phyloP scores from a whole-genome alignment of 139 green algal species.

The Haematococcus sp. region DNA sequence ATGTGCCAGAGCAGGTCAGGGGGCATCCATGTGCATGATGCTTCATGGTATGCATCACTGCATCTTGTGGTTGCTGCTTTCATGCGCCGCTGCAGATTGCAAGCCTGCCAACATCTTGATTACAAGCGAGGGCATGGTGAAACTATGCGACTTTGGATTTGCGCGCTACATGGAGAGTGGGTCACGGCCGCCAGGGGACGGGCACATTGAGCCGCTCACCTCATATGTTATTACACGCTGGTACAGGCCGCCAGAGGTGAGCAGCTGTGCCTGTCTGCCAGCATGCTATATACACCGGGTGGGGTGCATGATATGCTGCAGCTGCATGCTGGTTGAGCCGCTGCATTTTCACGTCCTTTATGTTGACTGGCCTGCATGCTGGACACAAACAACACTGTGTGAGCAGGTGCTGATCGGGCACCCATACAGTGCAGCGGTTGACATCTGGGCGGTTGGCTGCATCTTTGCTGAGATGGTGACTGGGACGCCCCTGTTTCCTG shows the following conservation, averaged over 20 bases:
- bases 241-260: slow-evolving; percentile 6
- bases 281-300: no score
- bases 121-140: slow-evolving; percentile 43
- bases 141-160: slow-evolving; percentile 86
- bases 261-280: no score
- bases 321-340: no score
- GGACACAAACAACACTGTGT: no score
- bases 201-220: not conserved
- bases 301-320: no score
- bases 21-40: no score
- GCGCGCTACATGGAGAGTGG: slow-evolving; percentile 29
- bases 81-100: slow-evolving; percentile 48
- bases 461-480: slow-evolving; percentile 96
- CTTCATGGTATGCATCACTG: no score
- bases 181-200: not conserved
- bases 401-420: not conserved
- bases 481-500: slow-evolving; percentile 80
- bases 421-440: slow-evolving; percentile 88
- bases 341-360: no score
- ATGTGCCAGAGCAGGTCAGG: no score
- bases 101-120: slow-evolving; percentile 82
- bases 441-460: slow-evolving; percentile 96
- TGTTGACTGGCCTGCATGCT: no score
- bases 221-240: slow-evolving; percentile 10
- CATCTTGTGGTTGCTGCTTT: no score